Percentiles rank a stretch among this genome's conserved stretches.
Conservation (phyloP, 345 rosid genomes). For the Linum trigynum region DNA sequence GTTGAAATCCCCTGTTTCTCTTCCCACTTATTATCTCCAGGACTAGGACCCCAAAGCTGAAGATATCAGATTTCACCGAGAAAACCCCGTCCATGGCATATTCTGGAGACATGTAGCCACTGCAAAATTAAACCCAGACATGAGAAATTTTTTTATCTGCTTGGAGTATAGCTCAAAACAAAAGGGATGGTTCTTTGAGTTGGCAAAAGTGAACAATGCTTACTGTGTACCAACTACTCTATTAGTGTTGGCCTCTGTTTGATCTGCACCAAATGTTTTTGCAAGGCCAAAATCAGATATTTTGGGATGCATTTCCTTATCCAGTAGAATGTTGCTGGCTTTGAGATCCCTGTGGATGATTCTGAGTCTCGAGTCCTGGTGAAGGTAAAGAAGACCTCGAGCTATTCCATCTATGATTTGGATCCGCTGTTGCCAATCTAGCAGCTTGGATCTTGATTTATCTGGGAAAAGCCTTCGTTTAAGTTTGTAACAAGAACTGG, state of each 20-base stretch:
- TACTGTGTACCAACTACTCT: constrained; percentile 14
- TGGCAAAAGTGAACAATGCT: not conserved
- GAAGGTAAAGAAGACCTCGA: constrained; percentile 1
- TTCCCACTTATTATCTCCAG: constrained; percentile 13
- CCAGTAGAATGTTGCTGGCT: constrained; percentile 8
- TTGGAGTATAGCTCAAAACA: not conserved
- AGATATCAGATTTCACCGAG: constrained; percentile 14
- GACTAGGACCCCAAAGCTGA: constrained; percentile 11
- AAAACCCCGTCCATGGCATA: constrained; percentile 10
- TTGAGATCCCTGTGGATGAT: constrained; percentile 3
- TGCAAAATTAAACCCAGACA: not conserved
- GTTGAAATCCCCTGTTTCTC: constrained; percentile 11
- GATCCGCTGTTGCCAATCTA: not conserved
- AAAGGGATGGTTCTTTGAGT: not conserved
- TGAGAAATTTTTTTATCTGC: not conserved
- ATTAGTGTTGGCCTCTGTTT: constrained; percentile 10
- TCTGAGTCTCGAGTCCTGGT: constrained; percentile 3
- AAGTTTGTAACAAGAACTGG: not conserved
- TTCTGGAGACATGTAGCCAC: constrained; percentile 17
- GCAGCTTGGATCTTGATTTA: not conserved
- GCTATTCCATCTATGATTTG: constrained; percentile 2
- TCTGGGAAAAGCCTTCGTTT: not conserved
- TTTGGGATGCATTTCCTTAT: constrained; percentile 12
- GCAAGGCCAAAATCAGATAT: constrained; percentile 17
- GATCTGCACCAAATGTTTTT: constrained; percentile 11